A percentile compares a stretch with the other conserved stretches of the same genome.
Conservation (phyloP, 2,329 filamentous ascomycete species). For the Arthrinium phaeospermum region DNA sequence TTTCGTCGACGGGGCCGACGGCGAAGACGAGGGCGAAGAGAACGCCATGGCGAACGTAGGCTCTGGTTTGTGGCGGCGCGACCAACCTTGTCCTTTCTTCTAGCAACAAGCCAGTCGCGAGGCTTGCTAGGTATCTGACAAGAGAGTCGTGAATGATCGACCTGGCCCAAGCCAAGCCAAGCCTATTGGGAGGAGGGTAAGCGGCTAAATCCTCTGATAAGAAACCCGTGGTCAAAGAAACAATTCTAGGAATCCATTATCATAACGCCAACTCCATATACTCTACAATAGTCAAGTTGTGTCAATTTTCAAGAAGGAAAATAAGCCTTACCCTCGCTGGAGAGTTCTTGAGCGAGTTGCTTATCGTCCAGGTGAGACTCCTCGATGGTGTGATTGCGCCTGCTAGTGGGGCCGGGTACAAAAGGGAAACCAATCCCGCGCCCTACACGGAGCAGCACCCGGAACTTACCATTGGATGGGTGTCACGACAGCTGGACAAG, state of each 20-base stretch:
- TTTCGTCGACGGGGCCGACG: neutral
- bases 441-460: neutral
- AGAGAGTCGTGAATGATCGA: neutral
- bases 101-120: too few relatives aligned
- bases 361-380: constrained; percentile 6
- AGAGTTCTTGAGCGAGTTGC: neutral
- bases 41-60: neutral
- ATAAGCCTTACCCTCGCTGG: neutral
- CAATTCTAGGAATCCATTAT: neutral
- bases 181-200: neutral
- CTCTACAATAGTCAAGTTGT: neutral
- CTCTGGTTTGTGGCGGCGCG: neutral
- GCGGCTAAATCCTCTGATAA: neutral
- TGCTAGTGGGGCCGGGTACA: neutral
- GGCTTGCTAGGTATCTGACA: neutral
- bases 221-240: neutral
- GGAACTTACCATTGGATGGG: neutral
- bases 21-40: neutral
- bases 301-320: neutral
- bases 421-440: neutral
- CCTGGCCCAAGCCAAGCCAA: neutral
- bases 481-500: neutral
- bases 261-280: neutral
- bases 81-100: neutral
- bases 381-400: constrained; percentile 7